Evolutionary conservation across 768 basidiomycete genomes (phyloP).

Genomic region (Suillus decipiens): DNA sequence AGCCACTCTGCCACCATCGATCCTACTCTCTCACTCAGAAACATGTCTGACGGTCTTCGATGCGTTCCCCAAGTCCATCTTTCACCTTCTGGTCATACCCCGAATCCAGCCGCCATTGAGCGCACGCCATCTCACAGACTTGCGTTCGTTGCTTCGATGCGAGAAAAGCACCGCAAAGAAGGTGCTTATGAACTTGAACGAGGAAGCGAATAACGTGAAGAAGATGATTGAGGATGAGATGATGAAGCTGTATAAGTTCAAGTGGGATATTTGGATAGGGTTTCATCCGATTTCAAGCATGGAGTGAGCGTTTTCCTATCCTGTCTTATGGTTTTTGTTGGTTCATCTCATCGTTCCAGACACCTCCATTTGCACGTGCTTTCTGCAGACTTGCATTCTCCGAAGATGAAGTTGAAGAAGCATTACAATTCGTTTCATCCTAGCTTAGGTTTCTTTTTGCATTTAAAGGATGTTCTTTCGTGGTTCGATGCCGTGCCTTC

Average conservation of each 20-base stretch:
- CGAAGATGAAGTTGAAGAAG: slow-evolving; percentile 78
- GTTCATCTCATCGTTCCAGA: slow-evolving; percentile 36
- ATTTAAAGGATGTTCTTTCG: slow-evolving; percentile 71
- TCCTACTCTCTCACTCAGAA: slow-evolving; percentile 62
- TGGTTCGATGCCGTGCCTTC: slow-evolving; percentile 75
- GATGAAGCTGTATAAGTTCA: slow-evolving; percentile 67
- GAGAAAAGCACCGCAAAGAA: slow-evolving; percentile 56
- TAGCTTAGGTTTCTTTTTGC: slow-evolving; percentile 78
- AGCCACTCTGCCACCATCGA: slow-evolving; percentile 54
- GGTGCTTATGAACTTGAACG: slow-evolving; percentile 52
- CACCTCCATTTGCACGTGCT: slow-evolving; percentile 87
- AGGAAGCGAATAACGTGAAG: slow-evolving; percentile 57
- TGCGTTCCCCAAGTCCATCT: slow-evolving; percentile 78
- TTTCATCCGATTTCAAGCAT: slow-evolving; percentile 88
- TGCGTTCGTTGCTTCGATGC: slow-evolving; percentile 55
- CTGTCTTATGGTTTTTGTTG: neutral
- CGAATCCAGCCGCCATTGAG: slow-evolving; percentile 38
- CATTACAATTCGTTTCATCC: slow-evolving; percentile 94
- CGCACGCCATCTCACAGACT: slow-evolving; percentile 46
- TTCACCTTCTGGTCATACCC: slow-evolving; percentile 86
- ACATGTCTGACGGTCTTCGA: slow-evolving; percentile 71
- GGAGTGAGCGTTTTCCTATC: slow-evolving; percentile 62
- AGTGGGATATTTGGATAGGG: slow-evolving; percentile 77
- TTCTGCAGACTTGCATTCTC: slow-evolving; percentile 73
- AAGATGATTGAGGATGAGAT: slow-evolving; percentile 79